Evolutionary conservation across 106 monocot genomes (phyloP), one percentile per base, ranked within the genome.

Genomic region (Platanthera guangdongensis): DNA sequence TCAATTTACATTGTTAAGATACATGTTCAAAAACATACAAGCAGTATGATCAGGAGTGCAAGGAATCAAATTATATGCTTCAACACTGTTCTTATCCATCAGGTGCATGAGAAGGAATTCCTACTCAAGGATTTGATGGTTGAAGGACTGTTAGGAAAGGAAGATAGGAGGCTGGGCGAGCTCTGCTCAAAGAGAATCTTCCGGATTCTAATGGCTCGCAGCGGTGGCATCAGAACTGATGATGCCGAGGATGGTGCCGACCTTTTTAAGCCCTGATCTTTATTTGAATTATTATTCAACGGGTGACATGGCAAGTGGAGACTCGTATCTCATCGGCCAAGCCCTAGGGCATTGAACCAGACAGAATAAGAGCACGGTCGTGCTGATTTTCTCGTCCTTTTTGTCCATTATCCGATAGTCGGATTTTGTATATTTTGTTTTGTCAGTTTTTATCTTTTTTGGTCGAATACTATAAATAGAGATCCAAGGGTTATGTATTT

Each of bases 51-150:
- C 32, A 65, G 65, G 11, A 65, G 12, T 4, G 39, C 15, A 51
- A 68, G 25, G 6, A 45, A 47, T 70, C n/a, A 47, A 39, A 70
- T 70, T 47, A 51, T 47, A 51, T 25, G 50, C 1, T 22, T 3
- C 12, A 22, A 49, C 22, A 0, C 51, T 67, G 32, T n/a, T 11
- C 0, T 62, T 77, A 16, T 74, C 4, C 48, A 0, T 69, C 91
- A 94, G 91, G 87, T 86, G 6, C 87, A 89, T 25, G 94, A 94
- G 77, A 94, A 91, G 72, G 91, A 91, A 78, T 87, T 87, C 76
- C 62, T 94, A 39, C 85, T 94, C 8, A 89, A 89, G 53, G 91
- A 94, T 77, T 81, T 94, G 78, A 77, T 71, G 62, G 62, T 82
- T 22, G 87, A 91, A 73, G 87, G 80, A 10, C 48, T 68, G 10